Base-by-base conservation (phyloP, 345 rosid species). In the Boechera retrofracta region DNA sequence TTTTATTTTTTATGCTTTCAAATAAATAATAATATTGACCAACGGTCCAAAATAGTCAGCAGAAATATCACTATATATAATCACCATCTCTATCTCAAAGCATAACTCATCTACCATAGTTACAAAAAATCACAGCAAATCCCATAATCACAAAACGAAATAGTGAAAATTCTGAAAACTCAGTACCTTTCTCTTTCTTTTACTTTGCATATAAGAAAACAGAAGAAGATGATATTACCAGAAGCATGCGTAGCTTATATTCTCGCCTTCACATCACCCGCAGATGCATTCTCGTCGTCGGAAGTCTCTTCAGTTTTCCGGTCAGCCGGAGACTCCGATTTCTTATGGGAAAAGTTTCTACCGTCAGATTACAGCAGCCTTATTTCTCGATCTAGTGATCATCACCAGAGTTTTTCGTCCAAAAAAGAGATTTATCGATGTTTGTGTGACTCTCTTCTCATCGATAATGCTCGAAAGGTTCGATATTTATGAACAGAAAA, bases 271-370 rank as follows among this genome's bases (percentile, higher is more conserved):
- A 85, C 98, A 1, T 75, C 96, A 35, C 98, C 98, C 0, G 41
- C 56, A 0, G 94, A 91, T 67, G 84, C 80, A 2, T 79, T 82
- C 80, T 79, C 80, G 7, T 85, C 85, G 3, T 81, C 92, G 0
- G 16, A 48, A 36, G 86, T 87, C 2, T 91, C 92, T 3, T 52
- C 86, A 1, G 53, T 67, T 31, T 88, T 91, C 63, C 78, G 75
- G 58, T 83, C 89, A 15, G 96, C 92, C 11, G 80, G 89, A 21
- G 87, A 85, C 0, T 93, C 94, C 0, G 91, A 88, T 67, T 15
- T 63, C 5, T 81, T 86, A 2, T 91, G 98, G 97, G 80, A 76
- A 8, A 85, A 52, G 5, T 86, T 93, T 64, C 72, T 89, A 72
- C 96, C 97, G 0, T 59, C 81, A 0, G 83, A 78, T 64, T 83